Evolutionary conservation across 805 yeast species (phyloP).

Genomic region (Candida palmyrensis): DNA sequence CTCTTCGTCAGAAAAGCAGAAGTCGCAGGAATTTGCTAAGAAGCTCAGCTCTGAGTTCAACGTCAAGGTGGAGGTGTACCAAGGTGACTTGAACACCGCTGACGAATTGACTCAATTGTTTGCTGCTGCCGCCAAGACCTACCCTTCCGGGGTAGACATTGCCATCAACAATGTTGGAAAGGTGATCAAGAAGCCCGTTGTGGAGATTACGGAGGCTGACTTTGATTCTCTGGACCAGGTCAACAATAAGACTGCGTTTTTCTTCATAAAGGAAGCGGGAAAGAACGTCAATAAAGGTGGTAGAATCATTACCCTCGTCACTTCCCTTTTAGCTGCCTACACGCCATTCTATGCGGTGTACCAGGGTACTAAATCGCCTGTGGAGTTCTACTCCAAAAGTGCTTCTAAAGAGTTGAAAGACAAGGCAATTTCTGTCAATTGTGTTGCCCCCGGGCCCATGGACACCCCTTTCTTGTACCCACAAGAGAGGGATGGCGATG

Average conservation of each 20-base stretch:
- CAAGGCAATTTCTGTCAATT: conserved; percentile 45
- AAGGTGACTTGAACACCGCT: conserved; percentile 40
- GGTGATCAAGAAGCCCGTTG: conserved; percentile 58
- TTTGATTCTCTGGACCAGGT: conserved; percentile 48
- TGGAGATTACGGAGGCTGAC: conserved; percentile 49
- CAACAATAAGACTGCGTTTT: conserved; percentile 58
- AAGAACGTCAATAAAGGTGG: conserved; percentile 48
- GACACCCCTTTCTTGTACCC: conserved; percentile 62
- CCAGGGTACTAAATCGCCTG: conserved; percentile 56
- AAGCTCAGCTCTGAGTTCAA: conserved; percentile 31
- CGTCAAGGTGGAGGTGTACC: conserved; percentile 37
- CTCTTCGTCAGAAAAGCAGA: conserved; percentile 32
- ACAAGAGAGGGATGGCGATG: conserved; percentile 49
- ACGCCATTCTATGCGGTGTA: conserved; percentile 47
- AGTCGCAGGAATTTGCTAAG: conserved; percentile 31
- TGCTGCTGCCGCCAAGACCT: conserved; percentile 34
- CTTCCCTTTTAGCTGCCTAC: conserved; percentile 64
- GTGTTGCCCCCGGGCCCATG: conserved; percentile 66
- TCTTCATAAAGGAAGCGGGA: conserved; percentile 55
- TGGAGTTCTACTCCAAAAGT: conserved; percentile 47
- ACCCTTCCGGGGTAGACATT: conserved; percentile 49
- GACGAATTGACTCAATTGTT: conserved; percentile 41
- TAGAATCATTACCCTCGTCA: conserved; percentile 51
- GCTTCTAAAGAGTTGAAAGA: conserved; percentile 49
- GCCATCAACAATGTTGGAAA: conserved; percentile 67